Base-by-base conservation (phyloP, 2,329 filamentous ascomycete species). In the Xylaria sp. region DNA sequence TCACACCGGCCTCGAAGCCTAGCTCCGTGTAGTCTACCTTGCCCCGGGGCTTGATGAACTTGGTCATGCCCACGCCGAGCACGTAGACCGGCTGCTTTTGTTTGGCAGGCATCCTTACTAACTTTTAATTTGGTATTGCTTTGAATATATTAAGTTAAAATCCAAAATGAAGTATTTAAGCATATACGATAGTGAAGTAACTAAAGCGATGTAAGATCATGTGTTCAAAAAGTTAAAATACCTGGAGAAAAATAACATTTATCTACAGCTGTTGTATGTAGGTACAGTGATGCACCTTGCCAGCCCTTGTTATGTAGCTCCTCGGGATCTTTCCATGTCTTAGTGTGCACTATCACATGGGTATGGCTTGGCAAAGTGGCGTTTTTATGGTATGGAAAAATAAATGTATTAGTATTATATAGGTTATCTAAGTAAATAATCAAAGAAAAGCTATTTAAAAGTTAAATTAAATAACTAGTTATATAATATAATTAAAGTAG, bases 1-100 rank as follows among this genome's bases (percentile, higher is more conserved):
- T 97, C 80, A 96, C 86, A 74, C 94, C 94, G 12, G 94, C 94
- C 82, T 98, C 94, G 81, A 94, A 98, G 66, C 94, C 94, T 28
- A 98, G 90, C 80, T 97, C 94, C 8, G 94, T 94, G 84, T 98
- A 98, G 84, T 97, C 94, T 73, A 97, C 92, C 80, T 95, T 95
- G 80, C 94, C 93, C 66, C 94, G 90, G 51, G 94, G 94, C 86
- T 98, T 98, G 88, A 98, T 95, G 88, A 98, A 98, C 83, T 97
- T 97, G 84, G 95, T 98, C 93, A 98, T 96, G 84, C 95, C 95
- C 75, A 98, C 96, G 85, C 95, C 95, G 70, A 98, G 90, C 79
- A 98, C 93, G 86, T 98, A 98, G 86, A 85, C 85, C 69, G 86
- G 85, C 63, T 84, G 81, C 76, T 85, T 86, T 75, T 82, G 79